These are phyloP conservation scores for Coemansia sp. DNA, from an alignment of 192 early-diverging fungal species.

Conservation along the genomic window DNA sequence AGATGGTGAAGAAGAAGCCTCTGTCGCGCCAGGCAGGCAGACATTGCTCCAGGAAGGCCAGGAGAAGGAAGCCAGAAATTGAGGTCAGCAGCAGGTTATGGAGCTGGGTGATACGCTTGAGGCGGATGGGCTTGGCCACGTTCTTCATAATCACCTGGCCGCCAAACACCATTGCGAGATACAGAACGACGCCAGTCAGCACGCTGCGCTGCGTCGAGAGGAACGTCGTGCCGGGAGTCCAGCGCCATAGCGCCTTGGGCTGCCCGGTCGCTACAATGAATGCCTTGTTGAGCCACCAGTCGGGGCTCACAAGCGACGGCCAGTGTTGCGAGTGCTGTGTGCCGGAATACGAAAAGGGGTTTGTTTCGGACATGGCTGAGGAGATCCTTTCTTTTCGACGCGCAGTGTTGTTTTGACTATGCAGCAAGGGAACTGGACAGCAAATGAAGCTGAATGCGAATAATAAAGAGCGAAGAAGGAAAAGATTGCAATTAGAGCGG, in stretches of 20 bases:
- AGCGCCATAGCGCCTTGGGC: slow-evolving; percentile 57
- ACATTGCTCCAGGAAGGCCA: slow-evolving; percentile 78
- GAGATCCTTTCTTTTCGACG: slow-evolving; percentile 8
- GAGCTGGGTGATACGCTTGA: slow-evolving; percentile 69
- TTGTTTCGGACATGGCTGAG: slow-evolving; percentile 17
- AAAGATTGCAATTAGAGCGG: slow-evolving; percentile 5
- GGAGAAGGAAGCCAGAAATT: slow-evolving; percentile 71
- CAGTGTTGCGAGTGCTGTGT: slow-evolving; percentile 56
- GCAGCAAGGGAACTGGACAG: background rate
- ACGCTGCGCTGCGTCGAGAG: slow-evolving; percentile 54
- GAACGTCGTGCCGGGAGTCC: slow-evolving; percentile 50
- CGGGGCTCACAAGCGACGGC: slow-evolving; percentile 56
- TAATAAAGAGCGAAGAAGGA: background rate
- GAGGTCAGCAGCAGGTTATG: slow-evolving; percentile 82
- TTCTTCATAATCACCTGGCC: slow-evolving; percentile 71
- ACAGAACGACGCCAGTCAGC: slow-evolving; percentile 57
- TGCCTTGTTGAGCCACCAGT: slow-evolving; percentile 57
- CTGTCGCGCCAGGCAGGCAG: slow-evolving; percentile 67
- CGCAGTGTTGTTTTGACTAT: slow-evolving; percentile 3
- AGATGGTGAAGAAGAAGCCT: slow-evolving; percentile 76
- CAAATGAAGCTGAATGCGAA: slow-evolving; percentile 7
- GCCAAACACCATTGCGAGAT: slow-evolving; percentile 81
- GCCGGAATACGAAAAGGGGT: slow-evolving; percentile 54
- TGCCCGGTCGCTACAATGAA: slow-evolving; percentile 46
- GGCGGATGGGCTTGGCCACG: slow-evolving; percentile 53